Percentiles rank a stretch among this genome's conserved stretches.
Evolutionary conservation across 371 early-diverging fungal genomes (phyloP).

Genomic region (Mortierella sp.): DNA sequence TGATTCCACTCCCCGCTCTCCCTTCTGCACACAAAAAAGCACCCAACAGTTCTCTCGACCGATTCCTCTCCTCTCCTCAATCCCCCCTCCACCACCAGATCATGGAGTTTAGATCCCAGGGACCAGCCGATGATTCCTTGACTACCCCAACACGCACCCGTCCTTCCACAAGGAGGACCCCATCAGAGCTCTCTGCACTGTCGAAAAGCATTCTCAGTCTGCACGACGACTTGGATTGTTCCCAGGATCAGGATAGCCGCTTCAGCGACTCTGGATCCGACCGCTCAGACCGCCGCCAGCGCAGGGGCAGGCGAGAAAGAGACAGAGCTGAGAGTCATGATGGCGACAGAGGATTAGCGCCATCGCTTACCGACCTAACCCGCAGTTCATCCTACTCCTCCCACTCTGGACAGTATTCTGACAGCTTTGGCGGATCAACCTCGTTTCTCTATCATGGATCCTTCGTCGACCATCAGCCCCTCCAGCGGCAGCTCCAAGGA

Average conservation of each 20-base stretch:
- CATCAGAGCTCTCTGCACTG: constrained; percentile 32
- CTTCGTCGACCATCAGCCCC: constrained; percentile 44
- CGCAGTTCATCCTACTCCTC: constrained; percentile 34
- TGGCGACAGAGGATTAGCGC: constrained; percentile 9
- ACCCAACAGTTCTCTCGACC: too few relatives aligned
- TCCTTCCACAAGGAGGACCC: constrained; percentile 11
- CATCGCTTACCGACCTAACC: constrained; percentile 11
- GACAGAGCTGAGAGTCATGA: too few relatives aligned
- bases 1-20: too few relatives aligned
- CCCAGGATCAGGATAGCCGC: constrained; percentile 21
- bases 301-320: constrained; percentile 6
- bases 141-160: constrained; percentile 4
- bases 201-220: constrained; percentile 39
- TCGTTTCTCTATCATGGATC: constrained; percentile 36
- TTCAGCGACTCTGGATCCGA: constrained; percentile 20
- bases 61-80: neutral
- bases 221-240: constrained; percentile 25
- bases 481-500: constrained; percentile 39
- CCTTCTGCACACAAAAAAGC: too few relatives aligned
- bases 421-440: constrained; percentile 31
- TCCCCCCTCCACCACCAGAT: neutral
- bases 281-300: constrained; percentile 8
- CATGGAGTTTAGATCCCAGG: constrained; percentile 14
- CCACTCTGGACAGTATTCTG: constrained; percentile 27
- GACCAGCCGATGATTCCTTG: constrained; percentile 2